These are phyloP conservation scores for Bipolaris victoriae DNA, from an alignment of 2,329 filamentous ascomycete species.

Conservation along the genomic window DNA sequence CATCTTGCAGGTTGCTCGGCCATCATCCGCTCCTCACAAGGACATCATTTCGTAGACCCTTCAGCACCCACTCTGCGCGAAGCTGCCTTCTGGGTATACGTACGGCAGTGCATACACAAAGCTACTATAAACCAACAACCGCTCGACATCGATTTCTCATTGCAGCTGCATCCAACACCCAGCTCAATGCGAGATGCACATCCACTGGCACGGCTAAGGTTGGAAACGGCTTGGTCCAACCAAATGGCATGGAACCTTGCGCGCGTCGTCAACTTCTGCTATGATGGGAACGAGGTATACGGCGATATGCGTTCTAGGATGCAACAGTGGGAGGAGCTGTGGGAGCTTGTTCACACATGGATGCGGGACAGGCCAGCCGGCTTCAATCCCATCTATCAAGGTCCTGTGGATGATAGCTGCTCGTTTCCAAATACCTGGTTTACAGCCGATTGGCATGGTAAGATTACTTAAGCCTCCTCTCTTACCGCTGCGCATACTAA, in stretches of 20 bases:
- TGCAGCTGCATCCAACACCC: conserved; percentile 34
- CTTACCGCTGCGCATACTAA: not conserved
- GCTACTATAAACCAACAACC: conserved; percentile 42
- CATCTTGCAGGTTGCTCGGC: conserved; percentile 41
- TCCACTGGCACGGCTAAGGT: conserved; percentile 31
- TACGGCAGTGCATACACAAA: conserved; percentile 43
- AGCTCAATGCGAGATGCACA: conserved; percentile 31
- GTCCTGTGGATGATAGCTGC: conserved; percentile 15
- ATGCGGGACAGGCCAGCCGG: conserved; percentile 27
- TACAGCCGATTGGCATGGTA: conserved; percentile 43
- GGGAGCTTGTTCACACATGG: conserved; percentile 35
- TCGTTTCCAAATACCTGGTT: conserved; percentile 38
- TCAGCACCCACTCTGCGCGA: conserved; percentile 42
- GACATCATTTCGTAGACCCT: conserved; percentile 36
- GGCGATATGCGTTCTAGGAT: conserved; percentile 19
- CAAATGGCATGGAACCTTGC: conserved; percentile 44
- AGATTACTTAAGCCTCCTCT: not conserved
- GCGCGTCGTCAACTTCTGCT: conserved; percentile 39
- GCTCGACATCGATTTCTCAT: conserved; percentile 37
- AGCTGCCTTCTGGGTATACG: conserved; percentile 44
- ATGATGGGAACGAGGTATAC: conserved; percentile 23
- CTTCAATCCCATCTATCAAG: conserved; percentile 41
- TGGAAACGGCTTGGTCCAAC: conserved; percentile 44
- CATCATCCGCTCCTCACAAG: conserved; percentile 39
- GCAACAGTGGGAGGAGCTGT: conserved; percentile 32